These are phyloP conservation scores for Dillenia turbinata DNA, from an alignment of 164 flowering plant species.

Conservation along the genomic window DNA sequence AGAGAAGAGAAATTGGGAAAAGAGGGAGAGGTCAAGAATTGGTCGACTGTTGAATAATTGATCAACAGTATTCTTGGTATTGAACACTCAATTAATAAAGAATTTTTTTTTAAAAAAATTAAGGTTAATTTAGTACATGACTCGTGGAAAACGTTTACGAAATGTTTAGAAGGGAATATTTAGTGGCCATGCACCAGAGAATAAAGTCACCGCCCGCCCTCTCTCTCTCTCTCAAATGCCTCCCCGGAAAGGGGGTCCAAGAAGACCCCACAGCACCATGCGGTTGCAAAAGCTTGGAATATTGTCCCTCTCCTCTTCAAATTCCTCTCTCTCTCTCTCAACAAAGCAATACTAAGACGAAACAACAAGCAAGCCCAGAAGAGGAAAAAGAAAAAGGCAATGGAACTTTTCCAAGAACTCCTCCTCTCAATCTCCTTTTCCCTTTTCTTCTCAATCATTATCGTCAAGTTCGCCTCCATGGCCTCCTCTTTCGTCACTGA, in stretches of 20 bases:
- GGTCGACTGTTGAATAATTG: no score
- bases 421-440: constrained; percentile 40
- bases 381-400: constrained; percentile 8
- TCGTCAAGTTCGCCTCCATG: constrained; percentile 49
- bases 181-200: no score
- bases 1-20: no score
- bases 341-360: background rate
- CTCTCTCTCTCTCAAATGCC: background rate
- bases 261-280: background rate
- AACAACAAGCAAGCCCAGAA: background rate
- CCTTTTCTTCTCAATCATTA: constrained; percentile 36
- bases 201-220: no score
- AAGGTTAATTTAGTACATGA: no score
- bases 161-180: no score
- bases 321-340: constrained; percentile 15
- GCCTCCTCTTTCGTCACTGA: constrained; percentile 17
- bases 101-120: no score
- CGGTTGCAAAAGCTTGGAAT: constrained; percentile 21
- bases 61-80: no score
- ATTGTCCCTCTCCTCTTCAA: constrained; percentile 38
- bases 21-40: no score
- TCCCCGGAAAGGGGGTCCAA: background rate
- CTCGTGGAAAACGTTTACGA: no score
- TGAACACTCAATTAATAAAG: no score
- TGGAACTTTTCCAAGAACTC: constrained; percentile 50